Conservation (phyloP, 129 eudicot genomes). For the Pseudognaphalium luteoalbum region DNA sequence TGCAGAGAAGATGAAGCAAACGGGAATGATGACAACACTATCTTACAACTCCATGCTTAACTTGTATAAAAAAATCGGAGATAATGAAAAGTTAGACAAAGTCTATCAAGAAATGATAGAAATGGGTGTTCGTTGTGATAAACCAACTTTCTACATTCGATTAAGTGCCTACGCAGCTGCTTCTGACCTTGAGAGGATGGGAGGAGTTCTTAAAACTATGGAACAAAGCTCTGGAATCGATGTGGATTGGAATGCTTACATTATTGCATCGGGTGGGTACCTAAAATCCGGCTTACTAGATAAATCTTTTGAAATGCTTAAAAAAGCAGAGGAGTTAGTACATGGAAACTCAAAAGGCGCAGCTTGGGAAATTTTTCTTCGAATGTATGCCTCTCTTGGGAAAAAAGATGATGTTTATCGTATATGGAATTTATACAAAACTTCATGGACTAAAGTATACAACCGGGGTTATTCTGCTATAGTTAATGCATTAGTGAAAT, state of each 20-base stretch:
- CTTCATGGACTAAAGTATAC: constrained; percentile 31
- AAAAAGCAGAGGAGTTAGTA: constrained; percentile 31
- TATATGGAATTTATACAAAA: constrained; percentile 52
- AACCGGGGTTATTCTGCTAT: constrained; percentile 51
- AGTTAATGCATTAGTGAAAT: constrained; percentile 52
- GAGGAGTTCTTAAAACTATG: constrained; percentile 30
- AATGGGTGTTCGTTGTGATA: constrained; percentile 30
- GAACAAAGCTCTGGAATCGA: constrained; percentile 27
- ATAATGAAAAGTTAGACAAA: constrained; percentile 34
- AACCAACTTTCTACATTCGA: constrained; percentile 31
- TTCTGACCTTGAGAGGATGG: constrained; percentile 25
- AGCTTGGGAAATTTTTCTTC: constrained; percentile 35
- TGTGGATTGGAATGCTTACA: constrained; percentile 29
- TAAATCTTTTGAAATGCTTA: constrained; percentile 31
- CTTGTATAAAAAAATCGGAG: constrained; percentile 39
- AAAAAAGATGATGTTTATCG: constrained; percentile 54
- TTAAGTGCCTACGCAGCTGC: constrained; percentile 37
- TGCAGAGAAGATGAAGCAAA: constrained; percentile 38
- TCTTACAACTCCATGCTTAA: constrained; percentile 50
- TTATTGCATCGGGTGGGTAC: constrained; percentile 29
- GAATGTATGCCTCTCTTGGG: constrained; percentile 40
- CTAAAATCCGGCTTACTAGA: constrained; percentile 19
- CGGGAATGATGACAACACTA: constrained; percentile 41
- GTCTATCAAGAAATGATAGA: constrained; percentile 35
- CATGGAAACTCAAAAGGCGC: constrained; percentile 21